phyloP scores from a whole-genome alignment of 805 yeast species.

The Barnettozyma californica region DNA sequence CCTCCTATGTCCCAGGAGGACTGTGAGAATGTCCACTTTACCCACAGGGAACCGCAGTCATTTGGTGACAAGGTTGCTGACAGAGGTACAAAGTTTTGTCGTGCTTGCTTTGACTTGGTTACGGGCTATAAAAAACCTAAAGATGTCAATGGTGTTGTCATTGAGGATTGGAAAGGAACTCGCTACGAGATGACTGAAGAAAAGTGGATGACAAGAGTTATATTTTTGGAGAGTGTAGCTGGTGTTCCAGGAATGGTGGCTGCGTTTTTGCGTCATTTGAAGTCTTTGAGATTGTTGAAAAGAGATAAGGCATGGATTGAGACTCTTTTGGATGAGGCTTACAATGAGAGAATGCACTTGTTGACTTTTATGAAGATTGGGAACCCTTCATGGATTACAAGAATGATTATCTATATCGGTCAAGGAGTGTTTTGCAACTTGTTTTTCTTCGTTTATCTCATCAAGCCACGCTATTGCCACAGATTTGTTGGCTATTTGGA shows the following conservation, averaged over 20 bases:
- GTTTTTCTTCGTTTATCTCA: constrained; percentile 55
- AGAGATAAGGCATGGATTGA: constrained; percentile 75
- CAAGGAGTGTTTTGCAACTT: constrained; percentile 68
- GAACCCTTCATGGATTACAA: constrained; percentile 54
- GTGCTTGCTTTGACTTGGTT: constrained; percentile 51
- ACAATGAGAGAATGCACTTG: constrained; percentile 74
- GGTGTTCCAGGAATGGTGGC: constrained; percentile 83
- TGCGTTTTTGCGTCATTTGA: constrained; percentile 64
- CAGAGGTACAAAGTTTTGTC: constrained; percentile 37
- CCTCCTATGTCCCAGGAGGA: constrained; percentile 33
- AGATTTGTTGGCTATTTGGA: constrained; percentile 74
- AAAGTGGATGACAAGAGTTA: constrained; percentile 58
- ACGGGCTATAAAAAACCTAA: constrained; percentile 63
- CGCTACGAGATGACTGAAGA: constrained; percentile 51
- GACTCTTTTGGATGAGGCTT: constrained; percentile 68
- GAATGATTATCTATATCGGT: constrained; percentile 49
- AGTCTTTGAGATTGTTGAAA: constrained; percentile 52
- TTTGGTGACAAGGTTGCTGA: constrained; percentile 50
- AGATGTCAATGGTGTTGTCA: constrained; percentile 27
- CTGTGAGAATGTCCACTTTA: constrained; percentile 38
- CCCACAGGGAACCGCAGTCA: constrained; percentile 46
- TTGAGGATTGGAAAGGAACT: constrained; percentile 28
- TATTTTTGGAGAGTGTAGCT: constrained; percentile 66
- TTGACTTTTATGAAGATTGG: constrained; percentile 63
- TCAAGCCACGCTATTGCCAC: constrained; percentile 61